Evolutionary conservation across 768 basidiomycete genomes (phyloP), one percentile per base, ranked within the genome.

Genomic region (Leccinum boreale): DNA sequence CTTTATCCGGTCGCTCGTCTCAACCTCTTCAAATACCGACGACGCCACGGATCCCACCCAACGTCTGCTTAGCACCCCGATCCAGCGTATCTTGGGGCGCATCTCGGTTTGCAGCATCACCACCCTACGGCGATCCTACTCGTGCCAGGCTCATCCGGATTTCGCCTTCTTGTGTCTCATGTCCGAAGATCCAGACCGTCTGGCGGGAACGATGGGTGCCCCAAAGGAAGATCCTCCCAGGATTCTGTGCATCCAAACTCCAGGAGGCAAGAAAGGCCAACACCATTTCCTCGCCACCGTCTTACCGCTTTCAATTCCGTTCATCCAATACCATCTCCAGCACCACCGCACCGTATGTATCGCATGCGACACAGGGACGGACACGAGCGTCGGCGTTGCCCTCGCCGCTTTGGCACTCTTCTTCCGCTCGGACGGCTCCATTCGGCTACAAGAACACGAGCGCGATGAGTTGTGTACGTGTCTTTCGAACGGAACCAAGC

Each of bases 311-410:
- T 71, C 81, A 1, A 73, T 82, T 52, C 63, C 65, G 1, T 88
- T 85, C 64, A 78, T 85, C 29, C 62, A 61, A 2, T 23, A 58
- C 0, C 70, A 78, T 12, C 73, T 91, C 2, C 45, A 62, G 9
- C 36, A 62, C 14, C 76, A 75, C 0, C 63, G 59, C 15, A 59
- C 65, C 9, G 66, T 86, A 0, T 84, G 83, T 60, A 71, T 85
- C 21, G 78, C 78, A 23, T 86, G 85, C 59, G 78, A 77, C 28
- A 76, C 75, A 0, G 87, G 88, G 8, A 81, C 80, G 29, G 87
- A 93, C 62, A 66, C 76, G 3, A 81, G 84, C 53, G 78, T 88
- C 3, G 89, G 90, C 2, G 77, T 91, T 1, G 83, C 79, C 1
- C 62, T 91, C 3, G 81, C 77, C 12, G 79, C 83, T 1, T 69